phyloP scores from a whole-genome alignment of 1,139 yeast species.

The Geotrichum cucujoidarum region DNA sequence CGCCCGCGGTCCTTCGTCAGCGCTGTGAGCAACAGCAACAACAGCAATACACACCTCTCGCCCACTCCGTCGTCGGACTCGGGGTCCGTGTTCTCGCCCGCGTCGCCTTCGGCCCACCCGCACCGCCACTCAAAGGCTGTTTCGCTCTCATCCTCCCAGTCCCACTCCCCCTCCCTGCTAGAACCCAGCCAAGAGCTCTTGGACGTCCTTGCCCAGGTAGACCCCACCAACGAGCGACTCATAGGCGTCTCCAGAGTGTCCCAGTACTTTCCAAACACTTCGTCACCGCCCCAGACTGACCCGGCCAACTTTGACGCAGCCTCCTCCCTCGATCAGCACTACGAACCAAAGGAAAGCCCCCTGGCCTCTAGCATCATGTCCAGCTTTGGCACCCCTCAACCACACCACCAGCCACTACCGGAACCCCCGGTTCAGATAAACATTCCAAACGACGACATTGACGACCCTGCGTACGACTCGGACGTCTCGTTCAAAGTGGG shows the following conservation, averaged over 20 bases:
- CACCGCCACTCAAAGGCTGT: neutral
- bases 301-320: neutral
- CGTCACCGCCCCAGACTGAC: neutral
- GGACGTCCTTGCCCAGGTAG: conserved; percentile 19
- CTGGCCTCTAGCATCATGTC: conserved; percentile 21
- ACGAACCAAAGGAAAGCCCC: conserved; percentile 17
- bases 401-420: neutral
- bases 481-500: conserved; percentile 19
- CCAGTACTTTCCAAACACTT: conserved; percentile 8
- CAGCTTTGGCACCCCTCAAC: conserved; percentile 5
- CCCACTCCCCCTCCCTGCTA: neutral
- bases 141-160: conserved; percentile 1
- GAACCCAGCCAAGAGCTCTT: conserved; percentile 14
- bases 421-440: neutral
- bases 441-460: conserved; percentile 3
- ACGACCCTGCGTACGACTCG: conserved; percentile 13
- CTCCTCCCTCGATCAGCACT: neutral
- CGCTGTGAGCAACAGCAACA: neutral
- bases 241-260: conserved; percentile 18
- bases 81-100: neutral
- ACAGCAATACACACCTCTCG: neutral
- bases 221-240: conserved; percentile 19
- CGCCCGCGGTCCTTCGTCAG: conserved; percentile 7
- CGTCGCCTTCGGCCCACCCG: neutral
- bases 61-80: neutral